Conservation (phyloP, 2,329 filamentous ascomycete species). For the Penicillium freii region DNA sequence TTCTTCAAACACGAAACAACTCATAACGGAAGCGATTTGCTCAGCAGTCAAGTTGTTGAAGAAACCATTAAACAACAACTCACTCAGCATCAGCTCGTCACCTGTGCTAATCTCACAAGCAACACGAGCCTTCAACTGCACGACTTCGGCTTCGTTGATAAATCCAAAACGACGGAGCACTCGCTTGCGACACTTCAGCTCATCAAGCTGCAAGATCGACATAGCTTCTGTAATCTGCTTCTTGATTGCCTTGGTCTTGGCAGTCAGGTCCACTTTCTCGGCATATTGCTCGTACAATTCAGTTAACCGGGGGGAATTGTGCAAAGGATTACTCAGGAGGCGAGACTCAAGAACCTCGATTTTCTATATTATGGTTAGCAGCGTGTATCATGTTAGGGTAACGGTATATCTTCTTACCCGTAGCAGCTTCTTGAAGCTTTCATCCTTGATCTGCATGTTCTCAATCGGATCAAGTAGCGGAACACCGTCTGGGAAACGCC, state of each 20-base stretch:
- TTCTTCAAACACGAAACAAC: slow-evolving; percentile 97
- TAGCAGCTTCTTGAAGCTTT: slow-evolving; percentile 87
- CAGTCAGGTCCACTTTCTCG: slow-evolving; percentile 70
- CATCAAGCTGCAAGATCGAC: slow-evolving; percentile 88
- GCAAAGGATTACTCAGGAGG: slow-evolving; percentile 82
- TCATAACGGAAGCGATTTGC: slow-evolving; percentile 79
- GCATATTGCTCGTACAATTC: slow-evolving; percentile 86
- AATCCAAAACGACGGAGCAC: slow-evolving; percentile 92
- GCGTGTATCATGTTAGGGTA: background rate
- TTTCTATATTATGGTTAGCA: slow-evolving; percentile 59
- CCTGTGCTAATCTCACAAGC: slow-evolving; percentile 97
- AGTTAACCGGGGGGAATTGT: slow-evolving; percentile 80
- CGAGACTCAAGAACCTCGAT: slow-evolving; percentile 95
- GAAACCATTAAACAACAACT: slow-evolving; percentile 93
- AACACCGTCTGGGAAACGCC: slow-evolving; percentile 88
- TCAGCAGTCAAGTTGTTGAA: slow-evolving; percentile 95
- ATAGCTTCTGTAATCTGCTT: slow-evolving; percentile 82
- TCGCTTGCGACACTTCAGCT: slow-evolving; percentile 92
- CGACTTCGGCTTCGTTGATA: slow-evolving; percentile 92
- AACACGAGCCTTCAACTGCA: slow-evolving; percentile 94
- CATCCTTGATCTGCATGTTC: slow-evolving; percentile 92
- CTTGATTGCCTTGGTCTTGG: slow-evolving; percentile 83
- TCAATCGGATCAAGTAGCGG: slow-evolving; percentile 89
- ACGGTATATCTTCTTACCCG: slow-evolving; percentile 46
- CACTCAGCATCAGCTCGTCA: slow-evolving; percentile 88